A percentile compares a stretch with the other conserved stretches of the same genome.
Evolutionary conservation across 495 filamentous ascomycete species (phyloP).

Genomic region (Penicillium dipodomyicola): DNA sequence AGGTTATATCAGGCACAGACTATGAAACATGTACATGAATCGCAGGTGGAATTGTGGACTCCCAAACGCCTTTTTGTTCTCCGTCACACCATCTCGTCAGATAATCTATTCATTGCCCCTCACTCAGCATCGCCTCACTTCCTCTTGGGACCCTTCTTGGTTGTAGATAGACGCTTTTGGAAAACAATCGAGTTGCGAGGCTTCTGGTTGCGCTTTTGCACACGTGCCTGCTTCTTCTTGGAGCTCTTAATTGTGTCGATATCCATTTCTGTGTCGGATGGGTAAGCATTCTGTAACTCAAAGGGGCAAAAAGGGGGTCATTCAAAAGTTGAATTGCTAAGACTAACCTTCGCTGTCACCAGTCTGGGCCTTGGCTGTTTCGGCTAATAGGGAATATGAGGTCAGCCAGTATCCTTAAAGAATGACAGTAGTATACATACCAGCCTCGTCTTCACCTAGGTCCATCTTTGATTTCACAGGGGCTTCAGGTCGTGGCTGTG

Average conservation of each 20-base stretch:
- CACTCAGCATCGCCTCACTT: slow-evolving; percentile 21
- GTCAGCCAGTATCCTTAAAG: background rate
- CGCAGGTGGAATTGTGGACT: slow-evolving; percentile 9
- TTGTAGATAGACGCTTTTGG: slow-evolving; percentile 26
- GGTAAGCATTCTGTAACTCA: slow-evolving; percentile 8
- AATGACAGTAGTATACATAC: slow-evolving; percentile 25
- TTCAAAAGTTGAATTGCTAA: background rate
- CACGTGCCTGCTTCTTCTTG: slow-evolving; percentile 29
- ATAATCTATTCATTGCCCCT: slow-evolving; percentile 35
- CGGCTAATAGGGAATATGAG: slow-evolving; percentile 11
- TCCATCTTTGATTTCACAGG: slow-evolving; percentile 27
- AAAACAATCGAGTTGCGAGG: slow-evolving; percentile 48
- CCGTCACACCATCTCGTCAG: slow-evolving; percentile 3
- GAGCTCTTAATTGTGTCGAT: slow-evolving; percentile 28
- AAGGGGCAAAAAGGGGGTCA: background rate
- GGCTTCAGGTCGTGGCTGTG: slow-evolving; percentile 53
- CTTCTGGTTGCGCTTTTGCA: slow-evolving; percentile 44
- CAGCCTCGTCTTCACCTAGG: slow-evolving; percentile 17
- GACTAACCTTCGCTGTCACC: slow-evolving; percentile 28
- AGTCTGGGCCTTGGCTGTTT: slow-evolving; percentile 15
- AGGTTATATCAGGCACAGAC: slow-evolving; percentile 7
- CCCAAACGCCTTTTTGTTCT: slow-evolving; percentile 17
- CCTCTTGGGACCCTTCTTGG: slow-evolving; percentile 31
- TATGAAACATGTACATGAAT: slow-evolving; percentile 12
- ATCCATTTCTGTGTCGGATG: slow-evolving; percentile 39